Base-by-base conservation (phyloP, 2,329 filamentous ascomycete genomes). In the Penicillium sp. region DNA sequence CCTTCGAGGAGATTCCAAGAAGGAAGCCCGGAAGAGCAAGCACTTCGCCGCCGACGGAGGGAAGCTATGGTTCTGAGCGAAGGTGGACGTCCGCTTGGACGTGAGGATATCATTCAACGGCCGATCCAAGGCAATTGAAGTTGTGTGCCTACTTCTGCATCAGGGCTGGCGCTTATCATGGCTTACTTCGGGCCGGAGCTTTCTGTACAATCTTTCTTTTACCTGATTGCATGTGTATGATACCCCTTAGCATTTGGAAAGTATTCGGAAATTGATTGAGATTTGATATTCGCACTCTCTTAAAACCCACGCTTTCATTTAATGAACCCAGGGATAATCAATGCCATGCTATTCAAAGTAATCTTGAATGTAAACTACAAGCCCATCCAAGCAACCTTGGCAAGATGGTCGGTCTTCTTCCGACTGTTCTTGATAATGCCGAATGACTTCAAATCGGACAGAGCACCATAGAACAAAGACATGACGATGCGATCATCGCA, bases 1-100 rank as follows among this genome's bases (percentile, higher is more conserved):
- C 55, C 68, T 28, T 28, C 27, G 46, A 58, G 67, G 58, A 57
- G 70, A 57, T 49, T 63, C 10, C 68, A 62, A 22, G 67, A 69
- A 48, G 66, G 66, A 30, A 73, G 60, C 42, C 55, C 62, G 5
- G 69, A 71, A 55, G 89, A 92, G 68, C 85, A 89, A 63, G 82
- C 87, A 47, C 77, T 92, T 54, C 79, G 90, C 53, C 81, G 91
- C 58, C 81, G 89, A 44, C 82, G 92, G 65, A 81, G 91, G 59
- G 90, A 96, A 74, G 91, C 90, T 4, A 92, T 96, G 82, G 91
- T 96, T 18, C 76, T 96, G 50, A 92, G 91, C 63, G 90, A 95
- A 64, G 89, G 89, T n/a, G 89, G 83, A 20, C 80, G 86, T 28
- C 87, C 89, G 1, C 70, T 95, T 40, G 84, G 82, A 4, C 82